These are phyloP conservation scores for Cercospora sp. DNA, from an alignment of 2,329 filamentous ascomycete species.

Conservation along the genomic window DNA sequence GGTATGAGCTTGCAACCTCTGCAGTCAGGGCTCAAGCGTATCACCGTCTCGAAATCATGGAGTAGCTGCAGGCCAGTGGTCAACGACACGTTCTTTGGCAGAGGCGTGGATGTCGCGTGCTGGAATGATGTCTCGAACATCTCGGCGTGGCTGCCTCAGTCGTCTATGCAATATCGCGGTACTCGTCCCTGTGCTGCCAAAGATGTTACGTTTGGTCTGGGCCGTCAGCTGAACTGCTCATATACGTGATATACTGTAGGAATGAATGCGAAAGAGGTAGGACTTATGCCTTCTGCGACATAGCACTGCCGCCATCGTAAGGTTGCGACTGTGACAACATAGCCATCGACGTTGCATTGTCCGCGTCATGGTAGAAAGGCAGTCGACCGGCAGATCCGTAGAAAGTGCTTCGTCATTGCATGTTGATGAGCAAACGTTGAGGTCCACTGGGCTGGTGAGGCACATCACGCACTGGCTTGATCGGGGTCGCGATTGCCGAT, in stretches of 20 bases:
- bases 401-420: conserved; percentile 3
- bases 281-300: background rate
- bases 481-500: background rate
- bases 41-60: conserved; percentile 38
- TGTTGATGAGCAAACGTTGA: conserved; percentile 8
- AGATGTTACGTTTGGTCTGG: background rate
- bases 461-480: conserved; percentile 12
- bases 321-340: background rate
- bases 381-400: conserved; percentile 6
- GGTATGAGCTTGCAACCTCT: conserved; percentile 31
- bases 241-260: background rate
- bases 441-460: conserved; percentile 11
- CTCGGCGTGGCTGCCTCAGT: background rate
- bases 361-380: background rate
- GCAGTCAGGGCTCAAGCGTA: conserved; percentile 38
- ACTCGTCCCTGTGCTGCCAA: background rate
- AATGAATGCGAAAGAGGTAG: background rate
- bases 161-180: background rate
- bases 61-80: conserved; percentile 33
- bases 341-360: background rate
- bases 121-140: conserved; percentile 40
- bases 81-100: conserved; percentile 32
- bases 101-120: conserved; percentile 33
- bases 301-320: background rate
- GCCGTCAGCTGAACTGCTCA: background rate